phyloP scores from a whole-genome alignment of 108 stramenopile genomes.

The Nannochloropsis gaditana region DNA sequence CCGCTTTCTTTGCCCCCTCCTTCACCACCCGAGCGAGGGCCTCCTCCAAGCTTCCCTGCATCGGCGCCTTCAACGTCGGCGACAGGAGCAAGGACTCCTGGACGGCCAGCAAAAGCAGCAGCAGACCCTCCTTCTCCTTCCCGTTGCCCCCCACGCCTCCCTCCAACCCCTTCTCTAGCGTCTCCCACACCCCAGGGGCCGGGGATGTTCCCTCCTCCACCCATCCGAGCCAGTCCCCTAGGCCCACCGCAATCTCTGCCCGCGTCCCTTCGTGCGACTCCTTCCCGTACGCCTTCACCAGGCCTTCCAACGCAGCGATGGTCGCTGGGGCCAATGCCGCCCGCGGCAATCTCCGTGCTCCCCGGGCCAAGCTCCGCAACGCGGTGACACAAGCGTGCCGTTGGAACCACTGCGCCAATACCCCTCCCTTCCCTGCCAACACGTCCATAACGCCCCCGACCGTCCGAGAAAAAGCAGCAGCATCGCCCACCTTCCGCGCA shows the following conservation, averaged over 20 bases:
- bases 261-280: slow-evolving; percentile 42
- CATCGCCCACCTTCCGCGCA: not conserved
- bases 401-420: slow-evolving; percentile 47
- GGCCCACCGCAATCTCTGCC: slow-evolving; percentile 6
- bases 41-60: not conserved
- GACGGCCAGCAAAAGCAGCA: not conserved
- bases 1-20: not conserved
- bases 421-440: slow-evolving; percentile 31
- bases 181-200: not conserved
- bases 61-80: not conserved
- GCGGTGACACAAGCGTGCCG: slow-evolving; percentile 28
- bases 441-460: slow-evolving; percentile 25
- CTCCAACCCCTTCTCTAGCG: not conserved
- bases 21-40: not conserved
- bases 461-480: slow-evolving; percentile 21
- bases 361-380: slow-evolving; percentile 13
- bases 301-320: slow-evolving; percentile 19
- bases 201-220: not conserved
- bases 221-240: not conserved
- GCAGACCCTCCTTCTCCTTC: not conserved
- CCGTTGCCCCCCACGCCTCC: not conserved
- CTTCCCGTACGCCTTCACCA: slow-evolving; percentile 30
- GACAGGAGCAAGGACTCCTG: not conserved
- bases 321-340: slow-evolving; percentile 18
- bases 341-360: not conserved